Percentiles rank a stretch among this genome's conserved stretches.
Conservation (phyloP, 345 rosid species). For the Gossypium turneri region DNA sequence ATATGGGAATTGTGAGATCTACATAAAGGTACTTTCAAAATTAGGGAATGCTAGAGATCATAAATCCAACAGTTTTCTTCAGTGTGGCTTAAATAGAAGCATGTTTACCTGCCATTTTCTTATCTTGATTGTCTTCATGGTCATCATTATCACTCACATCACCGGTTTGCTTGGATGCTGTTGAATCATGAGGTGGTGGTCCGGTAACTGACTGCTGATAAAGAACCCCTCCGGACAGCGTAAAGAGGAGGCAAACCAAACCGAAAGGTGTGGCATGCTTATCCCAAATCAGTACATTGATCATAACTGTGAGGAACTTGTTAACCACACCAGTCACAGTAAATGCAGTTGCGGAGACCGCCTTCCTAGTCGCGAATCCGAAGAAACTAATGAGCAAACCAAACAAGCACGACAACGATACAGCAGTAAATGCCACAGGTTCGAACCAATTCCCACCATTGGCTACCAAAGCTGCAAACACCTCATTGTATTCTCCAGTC, state of each 20-base stretch:
- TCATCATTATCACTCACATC: constrained; percentile 29
- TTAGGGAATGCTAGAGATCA: not conserved
- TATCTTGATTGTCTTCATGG: constrained; percentile 39
- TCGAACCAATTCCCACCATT: constrained; percentile 56
- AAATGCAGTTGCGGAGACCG: constrained; percentile 90
- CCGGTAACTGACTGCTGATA: constrained; percentile 91
- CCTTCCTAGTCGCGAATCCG: constrained; percentile 91
- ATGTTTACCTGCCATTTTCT: constrained; percentile 31
- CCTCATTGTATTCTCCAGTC: constrained; percentile 72
- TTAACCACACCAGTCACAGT: constrained; percentile 98
- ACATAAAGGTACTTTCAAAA: not conserved
- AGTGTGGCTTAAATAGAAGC: constrained; percentile 34
- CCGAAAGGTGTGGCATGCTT: constrained; percentile 92
- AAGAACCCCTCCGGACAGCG: constrained; percentile 78
- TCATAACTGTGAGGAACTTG: constrained; percentile 87
- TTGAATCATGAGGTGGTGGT: constrained; percentile 29
- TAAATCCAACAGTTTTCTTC: not conserved
- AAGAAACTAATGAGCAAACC: constrained; percentile 92
- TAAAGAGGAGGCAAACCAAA: constrained; percentile 76
- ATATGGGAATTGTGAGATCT: not conserved
- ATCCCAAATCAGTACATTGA: constrained; percentile 95
- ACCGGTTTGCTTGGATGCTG: constrained; percentile 32
- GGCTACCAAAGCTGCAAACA: constrained; percentile 52
- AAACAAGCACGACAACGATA: constrained; percentile 78
- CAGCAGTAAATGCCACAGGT: constrained; percentile 53